Base-by-base conservation (phyloP, 495 filamentous ascomycete genomes). In the Penicillium nucicola region DNA sequence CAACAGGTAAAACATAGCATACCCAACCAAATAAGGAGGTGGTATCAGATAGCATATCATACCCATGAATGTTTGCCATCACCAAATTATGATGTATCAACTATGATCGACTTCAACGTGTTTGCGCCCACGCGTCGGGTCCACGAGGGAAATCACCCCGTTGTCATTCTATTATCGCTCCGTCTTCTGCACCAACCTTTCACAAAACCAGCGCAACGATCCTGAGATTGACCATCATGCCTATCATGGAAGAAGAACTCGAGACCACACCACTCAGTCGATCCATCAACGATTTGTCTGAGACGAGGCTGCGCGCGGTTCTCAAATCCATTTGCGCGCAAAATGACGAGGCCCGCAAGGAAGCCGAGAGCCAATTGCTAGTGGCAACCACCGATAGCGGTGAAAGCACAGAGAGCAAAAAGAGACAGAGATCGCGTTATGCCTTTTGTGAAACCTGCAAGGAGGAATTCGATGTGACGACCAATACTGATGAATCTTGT, bases 391-490 rank as follows among this genome's bases (percentile, higher is more conserved):
- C 42, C 17, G 18, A 33, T 44, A 17, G 28, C 17, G 19, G 33
- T 8, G 42, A 32, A 11, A 20, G 17, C n/a, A 9, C 42, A 19
- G 11, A 2, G 9, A 11, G 13, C 11, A 33, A 20, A 2, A 44
- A 44, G 25, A n/a, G 17, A 13, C 25, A 7, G 4, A 18, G 17
- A 33, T 33, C 33, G 42, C n/a, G n/a, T n/a, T n/a, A n/a, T n/a
- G n/a, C n/a, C n/a, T n/a, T n/a, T n/a, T n/a, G n/a, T n/a, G n/a
- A n/a, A n/a, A n/a, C n/a, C n/a, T n/a, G n/a, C n/a, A 6, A 33
- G 42, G 33, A 44, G 19, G 42, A 32, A 13, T 44, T 44, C 42
- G 42, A 32, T 44, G 42, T 32, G n/a, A n/a, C n/a, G n/a, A n/a
- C n/a, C n/a, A n/a, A n/a, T n/a, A n/a, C n/a, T n/a, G n/a, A n/a